phyloP scores from a whole-genome alignment of 371 early-diverging fungal genomes.

The Mortierella sp. region DNA sequence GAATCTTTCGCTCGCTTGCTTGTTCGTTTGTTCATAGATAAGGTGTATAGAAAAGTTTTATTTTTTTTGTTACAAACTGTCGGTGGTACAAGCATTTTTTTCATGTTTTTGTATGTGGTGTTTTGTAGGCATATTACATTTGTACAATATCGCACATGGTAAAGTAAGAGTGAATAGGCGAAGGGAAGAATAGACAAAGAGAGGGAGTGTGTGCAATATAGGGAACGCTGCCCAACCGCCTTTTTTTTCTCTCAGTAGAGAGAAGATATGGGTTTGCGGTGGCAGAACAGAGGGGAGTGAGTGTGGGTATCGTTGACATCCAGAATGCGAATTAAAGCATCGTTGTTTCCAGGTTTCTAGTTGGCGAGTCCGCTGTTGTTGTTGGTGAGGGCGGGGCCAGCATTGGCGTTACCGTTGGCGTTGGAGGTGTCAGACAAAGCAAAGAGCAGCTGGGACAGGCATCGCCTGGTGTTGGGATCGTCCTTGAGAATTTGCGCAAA shows the following conservation, averaged over 20 bases:
- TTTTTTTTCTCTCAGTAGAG: not conserved
- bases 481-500: slow-evolving; percentile 86
- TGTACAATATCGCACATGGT: slow-evolving; percentile 8
- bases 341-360: not conserved
- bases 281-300: not conserved
- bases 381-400: not conserved
- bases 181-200: not conserved
- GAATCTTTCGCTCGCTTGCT: not conserved
- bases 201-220: not conserved
- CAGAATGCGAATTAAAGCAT: not conserved
- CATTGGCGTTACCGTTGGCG: slow-evolving; percentile 35
- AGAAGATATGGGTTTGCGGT: not conserved
- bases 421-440: slow-evolving; percentile 61
- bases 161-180: not conserved
- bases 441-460: slow-evolving; percentile 74
- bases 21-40: too few species aligned
- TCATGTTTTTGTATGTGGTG: not conserved
- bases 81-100: not conserved
- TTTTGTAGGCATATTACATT: slow-evolving; percentile 1
- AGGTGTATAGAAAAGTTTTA: not conserved
- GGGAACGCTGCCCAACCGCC: not conserved
- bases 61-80: not conserved
- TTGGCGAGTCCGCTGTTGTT: slow-evolving; percentile 49
- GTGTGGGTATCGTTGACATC: slow-evolving; percentile 8
- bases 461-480: slow-evolving; percentile 85